Evolutionary conservation across 2,329 filamentous ascomycete species (phyloP).

Genomic region (Colletotrichum ledebouriae): DNA sequence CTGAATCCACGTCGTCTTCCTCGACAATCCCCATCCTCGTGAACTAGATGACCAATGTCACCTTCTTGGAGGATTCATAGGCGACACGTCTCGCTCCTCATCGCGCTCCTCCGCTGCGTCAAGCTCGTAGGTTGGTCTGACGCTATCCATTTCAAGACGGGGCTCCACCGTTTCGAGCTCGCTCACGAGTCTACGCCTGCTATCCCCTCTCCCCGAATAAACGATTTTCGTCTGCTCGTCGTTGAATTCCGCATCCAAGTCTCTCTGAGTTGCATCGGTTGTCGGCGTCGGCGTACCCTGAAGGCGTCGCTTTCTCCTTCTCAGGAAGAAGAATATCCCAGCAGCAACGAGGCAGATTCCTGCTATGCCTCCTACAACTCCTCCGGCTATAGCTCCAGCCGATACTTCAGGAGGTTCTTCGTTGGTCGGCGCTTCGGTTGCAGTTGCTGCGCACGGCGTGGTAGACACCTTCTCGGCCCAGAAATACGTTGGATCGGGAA

Average conservation of each 20-base stretch:
- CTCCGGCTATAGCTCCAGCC: not conserved
- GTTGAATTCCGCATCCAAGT: no score
- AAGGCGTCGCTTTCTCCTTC: not conserved
- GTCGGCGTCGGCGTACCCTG: not conserved
- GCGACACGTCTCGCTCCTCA: not conserved
- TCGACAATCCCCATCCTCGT: no score
- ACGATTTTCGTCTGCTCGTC: no score
- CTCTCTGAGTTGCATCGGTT: not conserved
- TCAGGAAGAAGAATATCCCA: not conserved
- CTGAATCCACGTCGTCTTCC: no score
- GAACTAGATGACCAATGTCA: not conserved
- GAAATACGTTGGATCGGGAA: not conserved
- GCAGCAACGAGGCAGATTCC: not conserved
- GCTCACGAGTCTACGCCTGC: not conserved
- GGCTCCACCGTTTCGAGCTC: constrained; percentile 1
- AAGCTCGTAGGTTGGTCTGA: not conserved
- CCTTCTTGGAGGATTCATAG: not conserved
- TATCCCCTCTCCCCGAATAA: no score
- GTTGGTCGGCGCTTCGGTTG: not conserved
- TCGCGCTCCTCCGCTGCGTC: not conserved
- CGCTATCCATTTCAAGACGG: not conserved
- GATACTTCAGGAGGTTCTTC: not conserved
- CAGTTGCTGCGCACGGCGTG: not conserved
- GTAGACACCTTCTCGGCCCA: no score
- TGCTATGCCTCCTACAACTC: not conserved